phyloP scores from a whole-genome alignment of 2,329 filamentous ascomycete genomes.

The Microsporum canis region DNA sequence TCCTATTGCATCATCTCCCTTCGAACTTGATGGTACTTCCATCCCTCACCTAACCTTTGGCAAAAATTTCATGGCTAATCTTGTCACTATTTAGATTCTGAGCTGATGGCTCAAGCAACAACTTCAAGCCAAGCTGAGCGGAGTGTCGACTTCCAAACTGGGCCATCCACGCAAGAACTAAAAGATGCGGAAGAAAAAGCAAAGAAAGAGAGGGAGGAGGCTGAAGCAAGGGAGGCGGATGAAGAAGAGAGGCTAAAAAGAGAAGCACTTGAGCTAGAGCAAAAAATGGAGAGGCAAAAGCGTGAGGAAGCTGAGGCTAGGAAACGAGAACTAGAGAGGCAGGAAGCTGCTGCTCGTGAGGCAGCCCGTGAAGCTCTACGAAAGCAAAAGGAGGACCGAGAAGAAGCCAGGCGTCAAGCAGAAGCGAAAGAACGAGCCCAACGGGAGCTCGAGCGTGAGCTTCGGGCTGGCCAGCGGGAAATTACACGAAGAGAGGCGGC shows the following conservation, averaged over 20 bases:
- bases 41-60: background rate
- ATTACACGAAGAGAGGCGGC: slow-evolving; percentile 12
- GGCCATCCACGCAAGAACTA: background rate
- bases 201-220: background rate
- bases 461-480: slow-evolving; percentile 11
- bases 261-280: background rate
- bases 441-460: slow-evolving; percentile 8
- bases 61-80: background rate
- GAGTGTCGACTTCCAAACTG: background rate
- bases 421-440: slow-evolving; percentile 9
- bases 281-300: background rate
- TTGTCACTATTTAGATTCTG: background rate
- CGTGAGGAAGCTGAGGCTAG: slow-evolving; percentile 10
- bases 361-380: background rate
- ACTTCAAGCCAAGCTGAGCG: background rate
- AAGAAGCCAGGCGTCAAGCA: slow-evolving; percentile 9
- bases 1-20: background rate
- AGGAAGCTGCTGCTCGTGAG: slow-evolving; percentile 2
- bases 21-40: background rate
- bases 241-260: background rate
- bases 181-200: background rate
- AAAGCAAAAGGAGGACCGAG: background rate
- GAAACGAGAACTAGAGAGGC: slow-evolving; percentile 8
- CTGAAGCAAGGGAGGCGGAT: background rate
- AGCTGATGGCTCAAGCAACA: background rate